Evolutionary conservation across 345 rosid genomes (phyloP), one percentile per base, ranked within the genome.

Genomic region (Rhizophora apiculata): DNA sequence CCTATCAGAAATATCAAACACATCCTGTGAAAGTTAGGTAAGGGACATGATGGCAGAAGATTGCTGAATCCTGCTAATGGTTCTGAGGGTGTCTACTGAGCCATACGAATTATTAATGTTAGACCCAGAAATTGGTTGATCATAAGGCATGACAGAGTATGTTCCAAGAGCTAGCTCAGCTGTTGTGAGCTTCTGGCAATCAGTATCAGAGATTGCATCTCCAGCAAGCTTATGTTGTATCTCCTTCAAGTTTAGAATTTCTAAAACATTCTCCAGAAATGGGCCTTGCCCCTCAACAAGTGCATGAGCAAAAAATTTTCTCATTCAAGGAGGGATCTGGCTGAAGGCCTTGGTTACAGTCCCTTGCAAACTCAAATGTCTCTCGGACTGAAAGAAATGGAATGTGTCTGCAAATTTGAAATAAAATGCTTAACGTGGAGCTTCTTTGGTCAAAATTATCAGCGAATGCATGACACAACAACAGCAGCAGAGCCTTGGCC

Each of bases 331-430:
- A 39, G 77, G 72, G 69, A 76, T 75, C 80, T 16, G 77, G 83
- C 6, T 24, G 71, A 51, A 72, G 69, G 43, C 83, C 83, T 65
- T 80, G 80, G 24, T 70, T 76, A 15, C 83, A 76, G 49, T 80
- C 83, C 74, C 83, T 76, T 31, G 83, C 80, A 72, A 80, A 76
- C 73, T 80, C 83, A 11, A 76, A 75, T 18, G 80, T 80, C 69
- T 80, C 72, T 57, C 74, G 68, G 57, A 72, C 80, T 22, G 83
- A 60, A 68, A 75, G 73, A 76, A 72, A 22, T 34, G 79, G 74
- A 46, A 79, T 65, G 77, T 76, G 83, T 24, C 78, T 80, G 71
- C 73, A 54, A 51, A 20, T 64, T 51, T 43, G 22, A 32, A 36
- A 29, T 24, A 52, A 60, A 68, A 8, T 36, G 27, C 18, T 62